A percentile compares a stretch with the other conserved stretches of the same genome.
Evolutionary conservation across 352 stramenopile genomes (phyloP).

Genomic region (Globisporangium barbulae): DNA sequence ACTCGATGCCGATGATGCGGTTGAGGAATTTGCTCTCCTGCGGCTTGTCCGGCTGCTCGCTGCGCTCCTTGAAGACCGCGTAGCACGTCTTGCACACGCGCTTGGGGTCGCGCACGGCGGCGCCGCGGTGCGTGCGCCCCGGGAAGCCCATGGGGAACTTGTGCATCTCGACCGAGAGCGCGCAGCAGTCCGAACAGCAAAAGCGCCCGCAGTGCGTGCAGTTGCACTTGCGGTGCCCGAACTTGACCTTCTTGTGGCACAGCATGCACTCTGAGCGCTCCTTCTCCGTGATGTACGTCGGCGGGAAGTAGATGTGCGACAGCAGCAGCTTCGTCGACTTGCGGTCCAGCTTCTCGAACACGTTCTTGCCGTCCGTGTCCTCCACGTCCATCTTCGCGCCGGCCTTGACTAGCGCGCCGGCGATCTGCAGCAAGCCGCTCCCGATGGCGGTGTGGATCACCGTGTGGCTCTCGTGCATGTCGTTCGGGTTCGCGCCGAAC

Average conservation of each 20-base stretch:
- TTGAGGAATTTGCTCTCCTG: constrained; percentile 67
- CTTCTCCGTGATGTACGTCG: constrained; percentile 85
- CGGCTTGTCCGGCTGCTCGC: constrained; percentile 56
- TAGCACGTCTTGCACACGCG: constrained; percentile 87
- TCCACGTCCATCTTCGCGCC: constrained; percentile 87
- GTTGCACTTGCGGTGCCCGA: constrained; percentile 82
- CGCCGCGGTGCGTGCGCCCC: constrained; percentile 62
- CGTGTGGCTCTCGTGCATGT: constrained; percentile 86
- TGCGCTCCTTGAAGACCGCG: constrained; percentile 82
- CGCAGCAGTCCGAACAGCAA: constrained; percentile 68
- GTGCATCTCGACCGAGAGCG: constrained; percentile 64
- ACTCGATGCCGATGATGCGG: constrained; percentile 83
- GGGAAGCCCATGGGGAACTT: constrained; percentile 86
- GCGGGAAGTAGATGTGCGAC: constrained; percentile 85
- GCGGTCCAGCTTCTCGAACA: constrained; percentile 83
- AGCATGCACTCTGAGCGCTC: constrained; percentile 82
- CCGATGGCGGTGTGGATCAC: constrained; percentile 85
- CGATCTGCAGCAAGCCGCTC: constrained; percentile 61
- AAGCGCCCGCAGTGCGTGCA: constrained; percentile 83
- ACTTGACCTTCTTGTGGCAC: constrained; percentile 85
- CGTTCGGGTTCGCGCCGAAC: constrained; percentile 84
- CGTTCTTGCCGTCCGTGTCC: constrained; percentile 76
- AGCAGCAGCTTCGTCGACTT: constrained; percentile 69
- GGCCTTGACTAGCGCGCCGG: constrained; percentile 72
- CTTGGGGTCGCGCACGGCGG: constrained; percentile 60